Conservation (phyloP, 768 basidiomycete genomes). For the Ramaria sp. region DNA sequence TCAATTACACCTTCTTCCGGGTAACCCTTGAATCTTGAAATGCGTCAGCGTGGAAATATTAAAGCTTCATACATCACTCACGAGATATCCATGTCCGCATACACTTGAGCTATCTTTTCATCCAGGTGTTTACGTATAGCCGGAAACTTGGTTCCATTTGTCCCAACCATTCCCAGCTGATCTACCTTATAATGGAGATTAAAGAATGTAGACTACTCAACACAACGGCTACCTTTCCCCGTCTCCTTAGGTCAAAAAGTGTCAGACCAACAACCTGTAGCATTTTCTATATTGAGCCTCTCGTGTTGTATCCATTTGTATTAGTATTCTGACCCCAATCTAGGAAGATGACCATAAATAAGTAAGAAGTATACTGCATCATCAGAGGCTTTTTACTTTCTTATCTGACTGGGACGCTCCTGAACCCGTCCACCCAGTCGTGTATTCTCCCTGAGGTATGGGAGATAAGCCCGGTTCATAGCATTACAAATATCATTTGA, state of each 20-base stretch:
- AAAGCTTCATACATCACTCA: conserved; percentile 25
- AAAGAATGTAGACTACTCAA: conserved; percentile 8
- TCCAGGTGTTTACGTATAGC: conserved; percentile 71
- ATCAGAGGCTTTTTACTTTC: conserved; percentile 43
- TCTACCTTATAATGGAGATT: conserved; percentile 36
- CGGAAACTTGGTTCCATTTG: conserved; percentile 81
- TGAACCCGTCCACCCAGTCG: conserved; percentile 86
- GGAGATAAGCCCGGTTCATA: neutral
- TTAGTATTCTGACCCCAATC: conserved; percentile 46
- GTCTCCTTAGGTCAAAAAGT: conserved; percentile 77
- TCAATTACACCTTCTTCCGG: conserved; percentile 61
- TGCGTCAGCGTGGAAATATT: neutral
- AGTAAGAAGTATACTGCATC: conserved; percentile 1
- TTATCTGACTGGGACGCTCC: conserved; percentile 95
- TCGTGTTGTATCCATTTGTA: neutral
- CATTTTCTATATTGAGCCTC: conserved; percentile 11
- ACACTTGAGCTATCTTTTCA: conserved; percentile 72
- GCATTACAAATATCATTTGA: conserved; percentile 6
- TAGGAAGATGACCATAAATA: conserved; percentile 17
- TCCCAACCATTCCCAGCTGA: conserved; percentile 78
- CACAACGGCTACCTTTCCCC: conserved; percentile 49
- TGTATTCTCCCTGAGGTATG: conserved; percentile 64
- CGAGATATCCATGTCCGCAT: conserved; percentile 82
- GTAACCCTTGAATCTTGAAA: conserved; percentile 60
- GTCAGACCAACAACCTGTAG: conserved; percentile 84